A percentile compares a stretch with the other conserved stretches of the same genome.
phyloP scores from a whole-genome alignment of 202 grass and related monocot species.

The Schoenoplectus triqueter region DNA sequence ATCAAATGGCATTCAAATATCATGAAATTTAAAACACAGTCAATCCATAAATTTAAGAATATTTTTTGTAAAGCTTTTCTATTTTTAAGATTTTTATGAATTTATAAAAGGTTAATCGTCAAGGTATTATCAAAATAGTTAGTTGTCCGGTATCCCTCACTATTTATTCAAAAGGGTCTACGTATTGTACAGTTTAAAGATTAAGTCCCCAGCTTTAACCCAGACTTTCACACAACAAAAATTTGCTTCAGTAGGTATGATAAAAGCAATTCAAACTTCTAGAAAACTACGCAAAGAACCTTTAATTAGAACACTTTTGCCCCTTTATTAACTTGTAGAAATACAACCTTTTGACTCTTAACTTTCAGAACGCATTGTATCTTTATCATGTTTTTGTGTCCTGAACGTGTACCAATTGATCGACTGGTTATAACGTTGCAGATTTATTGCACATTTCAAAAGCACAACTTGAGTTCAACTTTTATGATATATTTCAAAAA shows the following conservation, averaged over 20 bases:
- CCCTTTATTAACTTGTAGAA: background rate
- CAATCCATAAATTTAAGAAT: too few species aligned
- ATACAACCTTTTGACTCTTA: conserved; percentile 23
- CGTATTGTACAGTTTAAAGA: background rate
- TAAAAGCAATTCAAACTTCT: conserved; percentile 34
- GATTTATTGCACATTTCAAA: background rate
- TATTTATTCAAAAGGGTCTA: background rate
- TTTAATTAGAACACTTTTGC: background rate
- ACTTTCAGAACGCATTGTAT: conserved; percentile 13
- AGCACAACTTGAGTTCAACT: background rate
- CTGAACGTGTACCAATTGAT: background rate
- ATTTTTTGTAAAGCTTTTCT: too few species aligned
- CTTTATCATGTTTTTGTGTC: conserved; percentile 21
- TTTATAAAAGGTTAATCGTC: too few species aligned
- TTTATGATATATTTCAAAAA: background rate
- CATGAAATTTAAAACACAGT: too few species aligned
- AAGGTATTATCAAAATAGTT: background rate
- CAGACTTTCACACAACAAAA: background rate
- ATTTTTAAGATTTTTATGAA: too few species aligned
- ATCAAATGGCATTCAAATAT: too few species aligned
- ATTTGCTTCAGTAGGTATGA: background rate
- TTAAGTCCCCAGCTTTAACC: background rate
- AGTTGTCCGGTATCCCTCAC: background rate
- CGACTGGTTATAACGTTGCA: background rate
- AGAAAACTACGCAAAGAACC: conserved; percentile 26